Evolutionary conservation across 1,284 basidiomycete species (phyloP).

Genomic region (Cutaneotrichosporon spelunceum): DNA sequence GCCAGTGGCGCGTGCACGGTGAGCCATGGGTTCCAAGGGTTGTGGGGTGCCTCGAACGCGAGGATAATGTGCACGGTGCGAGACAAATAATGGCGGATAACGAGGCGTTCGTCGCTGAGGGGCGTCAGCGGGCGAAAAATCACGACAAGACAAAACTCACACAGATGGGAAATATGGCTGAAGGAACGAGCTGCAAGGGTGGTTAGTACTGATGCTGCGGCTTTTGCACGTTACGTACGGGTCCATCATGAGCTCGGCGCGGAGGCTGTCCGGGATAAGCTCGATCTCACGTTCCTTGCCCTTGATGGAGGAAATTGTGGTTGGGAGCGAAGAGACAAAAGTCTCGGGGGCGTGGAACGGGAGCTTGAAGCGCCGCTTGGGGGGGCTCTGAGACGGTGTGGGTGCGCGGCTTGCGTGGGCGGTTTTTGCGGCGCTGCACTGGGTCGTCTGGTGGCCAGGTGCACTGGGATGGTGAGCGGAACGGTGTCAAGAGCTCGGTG

Average conservation of each 20-base stretch:
- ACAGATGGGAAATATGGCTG: constrained; percentile 43
- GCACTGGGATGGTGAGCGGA: constrained; percentile 20
- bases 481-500: background rate
- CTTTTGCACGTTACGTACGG: constrained; percentile 45
- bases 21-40: constrained; percentile 48
- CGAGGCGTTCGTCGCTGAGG: constrained; percentile 40
- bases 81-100: constrained; percentile 47
- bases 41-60: constrained; percentile 37
- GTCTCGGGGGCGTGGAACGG: constrained; percentile 26
- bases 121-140: background rate
- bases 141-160: constrained; percentile 22
- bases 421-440: constrained; percentile 34
- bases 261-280: constrained; percentile 29
- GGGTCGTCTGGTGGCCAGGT: constrained; percentile 38
- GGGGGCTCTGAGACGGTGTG: constrained; percentile 24
- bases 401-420: constrained; percentile 23
- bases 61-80: constrained; percentile 45
- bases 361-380: constrained; percentile 26
- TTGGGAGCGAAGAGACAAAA: constrained; percentile 22
- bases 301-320: constrained; percentile 26
- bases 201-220: constrained; percentile 15
- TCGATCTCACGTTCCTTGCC: constrained; percentile 28
- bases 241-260: constrained; percentile 42
- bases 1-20: constrained; percentile 43
- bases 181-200: constrained; percentile 33